These are phyloP conservation scores for Patellaria atrata DNA, from an alignment of 495 filamentous ascomycete species.

Conservation along the genomic window DNA sequence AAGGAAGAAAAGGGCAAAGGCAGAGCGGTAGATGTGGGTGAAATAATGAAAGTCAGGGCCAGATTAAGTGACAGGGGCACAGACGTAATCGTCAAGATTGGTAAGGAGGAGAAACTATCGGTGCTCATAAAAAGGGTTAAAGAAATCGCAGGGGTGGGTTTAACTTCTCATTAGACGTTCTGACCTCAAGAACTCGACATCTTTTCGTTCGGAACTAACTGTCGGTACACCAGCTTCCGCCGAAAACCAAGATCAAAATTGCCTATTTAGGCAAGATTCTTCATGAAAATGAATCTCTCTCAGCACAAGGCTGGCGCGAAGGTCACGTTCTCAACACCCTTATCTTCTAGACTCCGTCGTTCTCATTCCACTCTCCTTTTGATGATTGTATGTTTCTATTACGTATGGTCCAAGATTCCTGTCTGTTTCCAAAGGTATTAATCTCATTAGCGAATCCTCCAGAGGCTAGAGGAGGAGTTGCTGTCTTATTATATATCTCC, in stretches of 20 bases:
- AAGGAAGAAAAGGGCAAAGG: slow-evolving; percentile 17
- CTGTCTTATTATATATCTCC: no score
- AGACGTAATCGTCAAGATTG: slow-evolving; percentile 48
- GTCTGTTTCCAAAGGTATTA: no score
- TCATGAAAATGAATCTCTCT: slow-evolving; percentile 47
- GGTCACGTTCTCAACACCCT: slow-evolving; percentile 70
- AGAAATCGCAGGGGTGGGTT: slow-evolving; percentile 50
- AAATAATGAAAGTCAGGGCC: slow-evolving; percentile 40
- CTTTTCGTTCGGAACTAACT: background rate
- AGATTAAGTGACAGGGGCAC: slow-evolving; percentile 55
- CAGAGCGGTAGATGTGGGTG: slow-evolving; percentile 24
- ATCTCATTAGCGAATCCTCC: no score
- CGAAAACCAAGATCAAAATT: slow-evolving; percentile 38
- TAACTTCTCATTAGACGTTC: background rate
- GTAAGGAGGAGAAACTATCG: slow-evolving; percentile 46
- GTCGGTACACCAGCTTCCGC: slow-evolving; percentile 4
- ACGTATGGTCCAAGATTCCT: no score
- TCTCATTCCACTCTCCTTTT: no score
- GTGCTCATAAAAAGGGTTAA: slow-evolving; percentile 46
- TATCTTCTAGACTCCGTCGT: slow-evolving; percentile 36
- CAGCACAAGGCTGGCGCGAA: slow-evolving; percentile 58
- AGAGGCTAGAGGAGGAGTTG: no score
- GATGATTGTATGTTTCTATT: no score
- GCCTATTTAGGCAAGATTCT: slow-evolving; percentile 70
- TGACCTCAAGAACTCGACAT: no score